These are phyloP conservation scores for Salinomyces thailandicus DNA, from an alignment of 2,329 filamentous ascomycete species.

Conservation along the genomic window DNA sequence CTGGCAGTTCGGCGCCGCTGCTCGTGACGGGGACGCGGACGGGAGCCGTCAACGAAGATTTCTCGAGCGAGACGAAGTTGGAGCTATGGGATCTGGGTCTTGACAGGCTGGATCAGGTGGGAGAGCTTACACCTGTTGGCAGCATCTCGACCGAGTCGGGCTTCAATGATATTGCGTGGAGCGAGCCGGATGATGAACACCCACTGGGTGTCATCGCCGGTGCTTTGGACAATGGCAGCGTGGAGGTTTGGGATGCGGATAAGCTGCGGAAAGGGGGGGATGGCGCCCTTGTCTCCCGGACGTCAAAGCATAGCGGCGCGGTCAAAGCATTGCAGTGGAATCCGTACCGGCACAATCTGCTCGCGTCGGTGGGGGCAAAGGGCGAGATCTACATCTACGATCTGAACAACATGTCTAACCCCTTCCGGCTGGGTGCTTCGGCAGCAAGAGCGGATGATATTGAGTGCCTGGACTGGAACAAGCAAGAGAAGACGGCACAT, in stretches of 20 bases:
- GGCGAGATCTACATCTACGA: slow-evolving; percentile 96
- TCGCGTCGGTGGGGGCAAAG: slow-evolving; percentile 87
- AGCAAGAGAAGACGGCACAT: slow-evolving; percentile 70
- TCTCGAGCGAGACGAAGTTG: slow-evolving; percentile 92
- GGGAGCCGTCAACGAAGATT: slow-evolving; percentile 91
- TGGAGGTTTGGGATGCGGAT: slow-evolving; percentile 88
- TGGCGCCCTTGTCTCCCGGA: slow-evolving; percentile 76
- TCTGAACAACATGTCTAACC: slow-evolving; percentile 76
- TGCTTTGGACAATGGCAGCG: slow-evolving; percentile 83
- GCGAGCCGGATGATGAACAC: slow-evolving; percentile 65
- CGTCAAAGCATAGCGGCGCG: slow-evolving; percentile 79
- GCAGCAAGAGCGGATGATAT: slow-evolving; percentile 89
- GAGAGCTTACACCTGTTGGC: slow-evolving; percentile 76
- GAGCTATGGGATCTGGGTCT: slow-evolving; percentile 92
- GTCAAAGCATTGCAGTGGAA: slow-evolving; percentile 98
- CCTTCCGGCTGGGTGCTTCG: slow-evolving; percentile 78
- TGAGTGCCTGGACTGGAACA: slow-evolving; percentile 96
- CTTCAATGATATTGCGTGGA: slow-evolving; percentile 97
- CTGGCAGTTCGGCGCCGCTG: slow-evolving; percentile 64
- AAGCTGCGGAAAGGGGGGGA: slow-evolving; percentile 43
- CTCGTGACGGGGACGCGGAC: slow-evolving; percentile 90
- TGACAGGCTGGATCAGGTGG: slow-evolving; percentile 61
- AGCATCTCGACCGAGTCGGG: slow-evolving; percentile 83
- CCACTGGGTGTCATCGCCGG: slow-evolving; percentile 86
- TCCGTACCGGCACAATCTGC: slow-evolving; percentile 76